Conservation (phyloP, 768 basidiomycete species). For the Austroboletus eburneus region DNA sequence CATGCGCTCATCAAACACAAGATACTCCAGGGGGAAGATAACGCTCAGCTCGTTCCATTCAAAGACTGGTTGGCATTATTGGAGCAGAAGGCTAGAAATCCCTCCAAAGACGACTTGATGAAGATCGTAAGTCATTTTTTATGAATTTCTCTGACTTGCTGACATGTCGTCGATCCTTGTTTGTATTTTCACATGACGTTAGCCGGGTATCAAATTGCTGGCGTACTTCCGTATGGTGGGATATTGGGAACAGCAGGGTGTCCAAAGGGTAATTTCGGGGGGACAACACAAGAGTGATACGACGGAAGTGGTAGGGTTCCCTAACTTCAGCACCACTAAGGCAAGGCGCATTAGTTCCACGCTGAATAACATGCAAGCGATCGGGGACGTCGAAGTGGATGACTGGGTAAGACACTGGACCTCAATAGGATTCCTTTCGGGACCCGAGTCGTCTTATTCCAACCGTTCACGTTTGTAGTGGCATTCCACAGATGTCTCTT, state of each 20-base stretch:
- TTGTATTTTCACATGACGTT: neutral
- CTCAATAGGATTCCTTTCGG: slow-evolving; percentile 9
- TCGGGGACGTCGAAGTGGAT: slow-evolving; percentile 20
- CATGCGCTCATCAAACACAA: slow-evolving; percentile 13
- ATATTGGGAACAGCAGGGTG: neutral
- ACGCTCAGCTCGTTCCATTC: slow-evolving; percentile 31
- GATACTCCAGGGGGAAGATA: neutral
- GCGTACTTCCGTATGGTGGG: slow-evolving; percentile 36
- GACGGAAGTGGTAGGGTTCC: slow-evolving; percentile 20
- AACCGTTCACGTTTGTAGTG: too few relatives aligned
- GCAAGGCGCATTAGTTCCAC: slow-evolving; percentile 14
- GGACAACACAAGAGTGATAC: too few relatives aligned
- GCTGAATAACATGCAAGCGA: slow-evolving; percentile 23
- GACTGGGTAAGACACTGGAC: slow-evolving; percentile 26
- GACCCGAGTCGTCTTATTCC: too few relatives aligned
- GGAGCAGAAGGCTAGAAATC: slow-evolving; percentile 15
- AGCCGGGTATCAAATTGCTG: slow-evolving; percentile 36
- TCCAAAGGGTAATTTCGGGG: too few relatives aligned
- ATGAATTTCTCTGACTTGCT: too few relatives aligned
- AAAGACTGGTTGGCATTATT: slow-evolving; percentile 33
- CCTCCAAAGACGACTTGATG: slow-evolving; percentile 24
- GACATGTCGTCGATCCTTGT: too few relatives aligned
- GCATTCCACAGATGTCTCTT: too few relatives aligned
- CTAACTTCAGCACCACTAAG: slow-evolving; percentile 17
- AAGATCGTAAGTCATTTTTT: slow-evolving; percentile 27